Evolutionary conservation across 1,139 yeast genomes (phyloP).

Genomic region (Torulaspora pretoriensis): DNA sequence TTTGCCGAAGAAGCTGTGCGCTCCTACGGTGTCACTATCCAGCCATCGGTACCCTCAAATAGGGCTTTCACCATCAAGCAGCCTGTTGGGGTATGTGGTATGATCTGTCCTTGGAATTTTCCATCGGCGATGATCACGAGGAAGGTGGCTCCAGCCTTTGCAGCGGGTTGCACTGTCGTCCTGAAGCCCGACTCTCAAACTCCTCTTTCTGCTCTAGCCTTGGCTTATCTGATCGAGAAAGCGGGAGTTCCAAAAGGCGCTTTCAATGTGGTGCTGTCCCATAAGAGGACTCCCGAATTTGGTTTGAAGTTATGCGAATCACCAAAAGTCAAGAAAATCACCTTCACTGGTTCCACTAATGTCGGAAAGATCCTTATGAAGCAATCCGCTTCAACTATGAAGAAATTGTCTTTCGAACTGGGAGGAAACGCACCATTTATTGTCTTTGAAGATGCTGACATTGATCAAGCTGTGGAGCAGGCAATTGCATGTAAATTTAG

Average conservation of each 20-base stretch:
- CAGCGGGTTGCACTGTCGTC: conserved; percentile 89
- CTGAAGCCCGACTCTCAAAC: conserved; percentile 90
- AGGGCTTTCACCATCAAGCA: conserved; percentile 66
- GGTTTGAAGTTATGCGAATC: conserved; percentile 73
- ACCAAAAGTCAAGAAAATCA: conserved; percentile 62
- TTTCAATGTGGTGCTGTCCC: conserved; percentile 62
- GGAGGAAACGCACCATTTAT: conserved; percentile 96
- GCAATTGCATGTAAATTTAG: conserved; percentile 66
- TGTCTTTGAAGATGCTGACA: conserved; percentile 77
- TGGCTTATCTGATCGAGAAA: conserved; percentile 64
- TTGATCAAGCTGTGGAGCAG: conserved; percentile 73
- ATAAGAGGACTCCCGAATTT: conserved; percentile 49
- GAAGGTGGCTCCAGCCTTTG: conserved; percentile 85
- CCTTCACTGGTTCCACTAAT: conserved; percentile 87
- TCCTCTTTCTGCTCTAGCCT: conserved; percentile 79
- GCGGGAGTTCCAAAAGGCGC: conserved; percentile 91
- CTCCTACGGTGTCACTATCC: conserved; percentile 66
- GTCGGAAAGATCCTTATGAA: conserved; percentile 78
- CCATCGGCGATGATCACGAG: conserved; percentile 93
- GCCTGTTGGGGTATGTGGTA: conserved; percentile 88
- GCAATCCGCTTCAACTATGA: conserved; percentile 72
- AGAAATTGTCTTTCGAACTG: conserved; percentile 79
- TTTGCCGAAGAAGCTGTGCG: conserved; percentile 83
- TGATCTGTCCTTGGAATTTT: conserved; percentile 94
- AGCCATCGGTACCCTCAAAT: conserved; percentile 53